Percentiles rank a stretch among this genome's conserved stretches.
These are phyloP conservation scores for Fraxinus pennsylvanica DNA, from an alignment of 257 asterid genomes.

Conservation along the genomic window DNA sequence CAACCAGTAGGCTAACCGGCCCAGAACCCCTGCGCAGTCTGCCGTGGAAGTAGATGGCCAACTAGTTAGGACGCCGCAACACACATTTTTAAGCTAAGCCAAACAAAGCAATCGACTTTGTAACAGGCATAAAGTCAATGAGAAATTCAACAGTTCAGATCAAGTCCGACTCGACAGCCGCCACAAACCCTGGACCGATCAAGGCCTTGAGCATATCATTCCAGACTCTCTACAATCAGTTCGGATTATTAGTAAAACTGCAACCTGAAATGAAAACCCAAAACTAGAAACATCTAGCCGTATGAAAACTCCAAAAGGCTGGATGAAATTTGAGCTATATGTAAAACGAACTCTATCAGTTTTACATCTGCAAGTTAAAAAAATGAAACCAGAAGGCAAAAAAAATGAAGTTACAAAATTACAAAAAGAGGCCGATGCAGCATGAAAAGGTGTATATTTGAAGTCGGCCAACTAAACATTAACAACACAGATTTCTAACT, in stretches of 20 bases:
- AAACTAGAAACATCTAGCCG: background rate
- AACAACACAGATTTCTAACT: slow-evolving; percentile 42
- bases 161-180: no score
- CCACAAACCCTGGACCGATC: no score
- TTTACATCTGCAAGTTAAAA: slow-evolving; percentile 42
- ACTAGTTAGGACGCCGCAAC: no score
- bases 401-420: slow-evolving; percentile 15
- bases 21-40: no score
- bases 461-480: slow-evolving; percentile 47
- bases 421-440: slow-evolving; percentile 36
- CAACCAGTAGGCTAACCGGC: no score
- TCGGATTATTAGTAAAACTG: background rate
- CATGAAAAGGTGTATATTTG: slow-evolving; percentile 41
- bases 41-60: no score
- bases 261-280: background rate
- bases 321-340: slow-evolving; percentile 34
- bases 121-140: no score
- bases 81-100: no score
- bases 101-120: no score
- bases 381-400: background rate
- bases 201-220: no score
- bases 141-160: no score
- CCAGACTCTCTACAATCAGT: no score
- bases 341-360: slow-evolving; percentile 43
- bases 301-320: background rate